phyloP scores from a whole-genome alignment of 225 moss, liverwort and hornwort genomes.

The Antitrichia curtipendula region DNA sequence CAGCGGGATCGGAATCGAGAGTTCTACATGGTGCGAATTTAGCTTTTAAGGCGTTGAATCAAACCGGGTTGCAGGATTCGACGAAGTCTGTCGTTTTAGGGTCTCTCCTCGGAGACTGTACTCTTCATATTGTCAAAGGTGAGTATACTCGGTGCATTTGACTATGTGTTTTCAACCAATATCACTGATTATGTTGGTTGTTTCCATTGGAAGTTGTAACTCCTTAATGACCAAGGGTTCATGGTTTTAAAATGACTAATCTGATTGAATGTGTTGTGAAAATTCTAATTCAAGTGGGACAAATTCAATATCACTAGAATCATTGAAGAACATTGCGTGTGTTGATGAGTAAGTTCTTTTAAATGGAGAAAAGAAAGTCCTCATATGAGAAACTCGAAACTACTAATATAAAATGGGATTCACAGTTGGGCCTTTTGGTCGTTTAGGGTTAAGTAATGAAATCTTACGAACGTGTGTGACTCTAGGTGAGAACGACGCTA shows the following conservation, averaged over 20 bases:
- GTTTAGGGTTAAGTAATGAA: neutral
- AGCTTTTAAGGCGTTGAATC: constrained; percentile 27
- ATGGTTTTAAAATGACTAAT: neutral
- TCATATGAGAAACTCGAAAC: neutral
- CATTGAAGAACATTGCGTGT: neutral
- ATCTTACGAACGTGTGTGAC: neutral
- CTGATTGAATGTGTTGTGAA: neutral
- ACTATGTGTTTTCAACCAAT: neutral
- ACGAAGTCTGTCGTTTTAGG: constrained; percentile 36
- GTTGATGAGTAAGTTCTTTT: neutral
- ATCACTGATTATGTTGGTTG: neutral
- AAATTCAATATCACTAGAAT: no score
- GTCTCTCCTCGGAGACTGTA: constrained; percentile 31
- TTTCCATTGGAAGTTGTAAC: neutral
- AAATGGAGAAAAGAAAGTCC: neutral
- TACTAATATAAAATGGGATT: neutral
- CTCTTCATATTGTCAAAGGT: constrained; percentile 28
- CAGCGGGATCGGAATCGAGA: neutral
- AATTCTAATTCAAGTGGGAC: neutral
- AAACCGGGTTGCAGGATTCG: constrained; percentile 6
- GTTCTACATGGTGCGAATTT: constrained; percentile 19
- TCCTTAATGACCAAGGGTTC: neutral
- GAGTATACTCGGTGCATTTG: neutral
- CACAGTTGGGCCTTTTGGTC: neutral
- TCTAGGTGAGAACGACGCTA: constrained; percentile 37